Base-by-base conservation (phyloP, 305 asterid species). In the Ilex paraguariensis region DNA sequence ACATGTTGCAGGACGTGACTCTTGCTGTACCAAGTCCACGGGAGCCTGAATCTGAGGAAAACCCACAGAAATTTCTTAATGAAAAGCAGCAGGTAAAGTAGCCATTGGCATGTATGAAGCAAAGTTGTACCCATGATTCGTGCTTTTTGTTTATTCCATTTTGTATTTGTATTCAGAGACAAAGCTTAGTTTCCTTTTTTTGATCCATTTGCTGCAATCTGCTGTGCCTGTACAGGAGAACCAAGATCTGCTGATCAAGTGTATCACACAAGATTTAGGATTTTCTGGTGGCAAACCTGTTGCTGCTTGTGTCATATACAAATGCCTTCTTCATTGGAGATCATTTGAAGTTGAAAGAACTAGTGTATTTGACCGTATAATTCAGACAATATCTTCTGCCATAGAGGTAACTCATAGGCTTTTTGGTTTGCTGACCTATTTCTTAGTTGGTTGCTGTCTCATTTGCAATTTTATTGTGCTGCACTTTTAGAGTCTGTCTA, bases 331-430 rank as follows among this genome's bases (percentile, higher is more conserved):
- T 54, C 99, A 94, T 66, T 94, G 99, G 99, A 88, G 99, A 71
- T 91, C 97, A 70, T 94, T 91, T 70, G 99, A 94, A 87, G 99
- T 94, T 65, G 99, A 94, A 79, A 88, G 98, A 70, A 94, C 99
- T 57, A 82, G 75, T 52, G 97, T 94, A 56, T 94, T 94, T 79
- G 99, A 94, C 78, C 87, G 97, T 46, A 85, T 94, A 62, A 94
- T 94, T 71, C 95, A 91, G 73, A 74, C 91, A 11, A 71, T 94
- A 56, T 91, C 96, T 65, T 90, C 97, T 50, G 82, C 96, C 13
- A 62, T 90, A 63, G 99, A 93, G 96, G 99, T 90, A 79, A 60
- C 10, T 3, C 7, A 3, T 52, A 52, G 13, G 15, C 7, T 13
- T 46, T 11, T 46, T 3, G 11, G 5, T 46, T 10, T 46, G 15